These are phyloP conservation scores for Solanum rostratum DNA, from an alignment of 257 asterid genomes.

Conservation along the genomic window DNA sequence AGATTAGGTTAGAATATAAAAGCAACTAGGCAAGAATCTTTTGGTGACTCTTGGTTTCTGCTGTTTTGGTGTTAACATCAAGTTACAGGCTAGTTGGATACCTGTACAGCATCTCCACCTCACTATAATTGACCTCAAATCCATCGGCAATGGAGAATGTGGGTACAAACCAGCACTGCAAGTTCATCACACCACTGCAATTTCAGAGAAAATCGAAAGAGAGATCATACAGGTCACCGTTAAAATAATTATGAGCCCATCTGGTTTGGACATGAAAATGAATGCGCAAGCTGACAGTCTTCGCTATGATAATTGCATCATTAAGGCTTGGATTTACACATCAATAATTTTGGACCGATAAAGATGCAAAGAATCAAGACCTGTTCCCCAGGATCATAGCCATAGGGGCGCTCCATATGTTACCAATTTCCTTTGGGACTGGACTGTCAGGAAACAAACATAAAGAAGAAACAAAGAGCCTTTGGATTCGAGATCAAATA, in stretches of 20 bases:
- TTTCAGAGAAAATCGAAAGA: background rate
- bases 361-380: background rate
- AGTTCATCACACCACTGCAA: background rate
- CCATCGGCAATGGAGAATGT: constrained; percentile 9
- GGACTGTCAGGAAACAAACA: background rate
- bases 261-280: background rate
- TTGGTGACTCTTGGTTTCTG: constrained; percentile 7
- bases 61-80: constrained; percentile 26
- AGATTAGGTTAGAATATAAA: constrained; percentile 24
- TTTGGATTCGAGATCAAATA: background rate
- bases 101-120: constrained; percentile 23
- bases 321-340: background rate
- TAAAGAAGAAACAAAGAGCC: background rate
- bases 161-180: background rate
- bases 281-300: background rate
- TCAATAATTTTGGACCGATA: background rate
- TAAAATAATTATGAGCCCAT: background rate
- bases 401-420: background rate
- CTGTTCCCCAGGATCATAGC: background rate
- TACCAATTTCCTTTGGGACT: background rate
- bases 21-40: too few species aligned
- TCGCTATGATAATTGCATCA: background rate
- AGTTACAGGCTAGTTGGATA: constrained; percentile 36
- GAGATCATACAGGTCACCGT: background rate
- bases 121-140: constrained; percentile 12